Base-by-base conservation (phyloP, 352 stramenopile genomes). In the Pythium biforme region DNA sequence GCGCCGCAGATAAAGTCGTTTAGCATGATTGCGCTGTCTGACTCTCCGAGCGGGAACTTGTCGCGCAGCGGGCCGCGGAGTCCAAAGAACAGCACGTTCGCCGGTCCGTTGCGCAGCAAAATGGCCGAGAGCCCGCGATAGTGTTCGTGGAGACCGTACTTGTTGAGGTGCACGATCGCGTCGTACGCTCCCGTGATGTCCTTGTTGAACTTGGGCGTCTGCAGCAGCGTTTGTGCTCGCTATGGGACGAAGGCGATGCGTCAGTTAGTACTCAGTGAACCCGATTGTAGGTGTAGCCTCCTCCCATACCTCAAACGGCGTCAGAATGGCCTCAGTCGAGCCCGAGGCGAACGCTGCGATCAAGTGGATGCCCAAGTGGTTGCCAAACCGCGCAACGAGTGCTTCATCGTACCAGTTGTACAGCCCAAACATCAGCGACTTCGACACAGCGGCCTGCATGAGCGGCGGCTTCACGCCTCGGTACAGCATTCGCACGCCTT, bases 381-480 rank as follows among this genome's bases (percentile, higher is more conserved):
- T 59, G 4, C 83, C 83, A 40, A 87, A 81, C 20, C 65, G 70
- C 14, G 70, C 62, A 0, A 67, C 62, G 17, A 96, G 58, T 33
- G 78, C 39, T 47, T 89, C 74, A 57, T 91, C 69, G 66, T 95
- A 96, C 66, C 81, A 91, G 64, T 95, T 94, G 66, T 94, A 96
- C 0, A 95, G 72, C 8, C 88, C 88, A 67, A 96, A 96, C 88
- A 96, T 96, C 49, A 95, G 78, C 41, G 85, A 92, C 63, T 94
- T 96, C 51, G 86, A 93, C 40, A 95, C 81, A 39, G 84, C 86
- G 9, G 86, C 87, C 64, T 95, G 87, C 40, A 95, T 59, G 26
- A 96, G 72, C 29, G 88, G 88, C 14, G 88, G 86, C 47, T 87
- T 88, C 3, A 96, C 76, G n/a, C 88, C 88, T 14, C 88, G 81